These are phyloP conservation scores for Porphyrellus cyaneotinctus DNA, from an alignment of 768 basidiomycete species.

Conservation along the genomic window DNA sequence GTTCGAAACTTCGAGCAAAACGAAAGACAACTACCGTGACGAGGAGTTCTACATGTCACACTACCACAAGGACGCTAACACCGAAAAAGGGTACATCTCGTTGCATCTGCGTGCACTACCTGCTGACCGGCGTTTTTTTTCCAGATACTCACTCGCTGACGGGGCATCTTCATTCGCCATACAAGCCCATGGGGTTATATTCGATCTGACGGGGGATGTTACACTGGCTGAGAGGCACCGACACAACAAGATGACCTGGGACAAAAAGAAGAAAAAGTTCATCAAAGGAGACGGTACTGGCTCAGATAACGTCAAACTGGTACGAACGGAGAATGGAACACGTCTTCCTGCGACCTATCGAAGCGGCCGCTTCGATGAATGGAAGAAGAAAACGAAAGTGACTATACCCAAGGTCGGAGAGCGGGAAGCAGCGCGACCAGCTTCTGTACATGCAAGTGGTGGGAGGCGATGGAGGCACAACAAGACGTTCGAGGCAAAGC, in stretches of 20 bases:
- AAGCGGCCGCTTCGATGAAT: conserved; percentile 92
- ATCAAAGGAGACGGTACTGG: conserved; percentile 81
- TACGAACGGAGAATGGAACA: conserved; percentile 88
- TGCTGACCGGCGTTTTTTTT: background rate
- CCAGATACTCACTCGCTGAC: conserved; percentile 83
- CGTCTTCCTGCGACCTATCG: conserved; percentile 89
- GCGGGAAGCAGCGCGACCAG: conserved; percentile 48
- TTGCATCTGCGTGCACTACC: background rate
- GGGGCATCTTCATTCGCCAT: conserved; percentile 82
- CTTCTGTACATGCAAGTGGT: conserved; percentile 31
- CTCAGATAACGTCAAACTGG: conserved; percentile 90
- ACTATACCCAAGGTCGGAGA: conserved; percentile 82
- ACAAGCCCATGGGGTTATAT: conserved; percentile 74
- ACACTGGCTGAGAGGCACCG: conserved; percentile 53
- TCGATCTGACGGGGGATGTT: conserved; percentile 80
- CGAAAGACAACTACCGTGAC: conserved; percentile 60
- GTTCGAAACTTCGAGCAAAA: conserved; percentile 48
- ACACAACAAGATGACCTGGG: conserved; percentile 72
- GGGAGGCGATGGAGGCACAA: conserved; percentile 74
- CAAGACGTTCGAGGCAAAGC: conserved; percentile 59
- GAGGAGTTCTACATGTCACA: conserved; percentile 90
- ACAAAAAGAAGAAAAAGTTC: conserved; percentile 95
- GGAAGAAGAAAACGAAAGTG: conserved; percentile 78
- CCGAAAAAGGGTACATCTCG: conserved; percentile 82
- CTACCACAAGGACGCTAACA: conserved; percentile 78